phyloP scores from a whole-genome alignment of 1,284 basidiomycete species.

The Melampsora larici-populina region DNA sequence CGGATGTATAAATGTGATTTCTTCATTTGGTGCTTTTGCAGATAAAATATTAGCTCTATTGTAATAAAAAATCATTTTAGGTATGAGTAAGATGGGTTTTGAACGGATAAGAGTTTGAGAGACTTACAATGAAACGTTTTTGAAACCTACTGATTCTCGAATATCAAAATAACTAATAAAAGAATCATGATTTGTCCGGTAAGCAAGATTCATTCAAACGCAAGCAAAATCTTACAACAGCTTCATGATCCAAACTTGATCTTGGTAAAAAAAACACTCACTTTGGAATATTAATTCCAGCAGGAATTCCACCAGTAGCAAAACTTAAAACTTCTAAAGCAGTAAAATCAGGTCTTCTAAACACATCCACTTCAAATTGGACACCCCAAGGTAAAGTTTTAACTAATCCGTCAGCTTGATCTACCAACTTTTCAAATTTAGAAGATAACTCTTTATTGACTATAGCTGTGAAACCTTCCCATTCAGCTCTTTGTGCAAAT shows the following conservation, averaged over 20 bases:
- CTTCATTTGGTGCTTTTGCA: slow-evolving; percentile 75
- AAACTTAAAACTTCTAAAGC: slow-evolving; percentile 56
- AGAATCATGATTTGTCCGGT: neutral
- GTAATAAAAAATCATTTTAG: neutral
- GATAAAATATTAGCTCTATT: slow-evolving; percentile 67
- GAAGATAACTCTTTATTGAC: slow-evolving; percentile 69
- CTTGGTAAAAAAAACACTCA: slow-evolving; percentile 54
- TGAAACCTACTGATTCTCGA: slow-evolving; percentile 73
- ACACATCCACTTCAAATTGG: slow-evolving; percentile 74
- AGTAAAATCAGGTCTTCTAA: slow-evolving; percentile 81
- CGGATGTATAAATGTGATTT: slow-evolving; percentile 73
- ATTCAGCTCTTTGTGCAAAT: slow-evolving; percentile 64
- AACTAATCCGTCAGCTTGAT: slow-evolving; percentile 70
- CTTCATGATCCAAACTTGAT: neutral
- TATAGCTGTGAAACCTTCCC: slow-evolving; percentile 39
- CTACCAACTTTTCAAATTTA: slow-evolving; percentile 73
- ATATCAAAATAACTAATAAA: slow-evolving; percentile 65
- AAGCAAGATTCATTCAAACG: neutral
- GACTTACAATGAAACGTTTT: slow-evolving; percentile 51
- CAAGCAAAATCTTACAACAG: too few species aligned
- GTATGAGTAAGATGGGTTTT: neutral
- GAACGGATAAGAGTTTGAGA: neutral
- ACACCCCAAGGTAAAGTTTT: slow-evolving; percentile 76
- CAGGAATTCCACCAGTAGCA: slow-evolving; percentile 77
- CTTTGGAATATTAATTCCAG: slow-evolving; percentile 65